These are phyloP conservation scores for Fraxinus excelsior DNA, from an alignment of 257 asterid genomes.

Conservation along the genomic window DNA sequence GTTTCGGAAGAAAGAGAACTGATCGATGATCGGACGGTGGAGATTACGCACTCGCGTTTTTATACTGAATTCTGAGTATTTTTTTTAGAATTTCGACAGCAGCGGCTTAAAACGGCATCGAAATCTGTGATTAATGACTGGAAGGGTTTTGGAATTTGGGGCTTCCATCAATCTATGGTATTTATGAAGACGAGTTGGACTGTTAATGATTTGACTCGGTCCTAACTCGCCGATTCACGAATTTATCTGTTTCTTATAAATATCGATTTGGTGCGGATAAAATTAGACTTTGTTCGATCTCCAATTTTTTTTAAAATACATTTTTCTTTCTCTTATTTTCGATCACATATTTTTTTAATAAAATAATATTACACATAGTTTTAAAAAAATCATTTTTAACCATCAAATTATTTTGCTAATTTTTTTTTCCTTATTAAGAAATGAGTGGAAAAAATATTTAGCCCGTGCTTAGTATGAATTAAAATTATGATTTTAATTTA, in stretches of 20 bases:
- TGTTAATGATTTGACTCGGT: background rate
- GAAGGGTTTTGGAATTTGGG: slow-evolving; percentile 1
- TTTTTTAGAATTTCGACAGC: background rate
- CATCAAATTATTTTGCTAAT: too few species aligned
- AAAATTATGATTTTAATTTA: too few species aligned
- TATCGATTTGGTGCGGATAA: too few species aligned
- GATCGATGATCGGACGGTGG: slow-evolving; percentile 14
- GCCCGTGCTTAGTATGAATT: too few species aligned
- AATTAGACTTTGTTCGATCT: too few species aligned
- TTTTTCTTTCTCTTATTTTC: too few species aligned
- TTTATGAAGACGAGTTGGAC: background rate
- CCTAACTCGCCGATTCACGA: background rate
- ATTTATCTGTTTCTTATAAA: background rate
- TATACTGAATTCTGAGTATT: background rate
- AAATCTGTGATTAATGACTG: background rate
- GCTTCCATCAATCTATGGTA: background rate
- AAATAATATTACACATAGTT: too few species aligned
- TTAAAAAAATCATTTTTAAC: too few species aligned
- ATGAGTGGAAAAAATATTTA: too few species aligned
- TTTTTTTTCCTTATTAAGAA: too few species aligned
- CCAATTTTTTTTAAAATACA: too few species aligned
- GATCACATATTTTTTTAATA: too few species aligned
- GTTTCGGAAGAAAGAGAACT: slow-evolving; percentile 12
- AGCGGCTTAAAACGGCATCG: background rate
- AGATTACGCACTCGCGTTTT: background rate